Percentiles rank a stretch among this genome's conserved stretches.
These are phyloP conservation scores for Pichia cactophila DNA, from an alignment of 1,139 yeast species.

Conservation along the genomic window DNA sequence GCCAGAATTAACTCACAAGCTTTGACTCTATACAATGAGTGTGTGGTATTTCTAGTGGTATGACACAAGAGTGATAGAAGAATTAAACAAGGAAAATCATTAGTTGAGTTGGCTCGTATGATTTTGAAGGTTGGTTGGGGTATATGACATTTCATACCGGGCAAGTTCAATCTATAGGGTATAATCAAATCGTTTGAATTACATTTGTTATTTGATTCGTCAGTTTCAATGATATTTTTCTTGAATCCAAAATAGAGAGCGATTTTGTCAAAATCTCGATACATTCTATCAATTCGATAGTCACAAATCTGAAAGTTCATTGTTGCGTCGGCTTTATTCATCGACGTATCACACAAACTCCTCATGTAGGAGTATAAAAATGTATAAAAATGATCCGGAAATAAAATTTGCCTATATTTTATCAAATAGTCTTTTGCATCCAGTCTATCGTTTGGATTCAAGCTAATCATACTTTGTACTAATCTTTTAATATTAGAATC, in stretches of 20 bases:
- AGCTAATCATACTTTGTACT: slow-evolving; percentile 52
- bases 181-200: slow-evolving; percentile 15
- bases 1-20: slow-evolving; percentile 75
- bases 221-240: slow-evolving; percentile 15
- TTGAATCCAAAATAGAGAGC: slow-evolving; percentile 40
- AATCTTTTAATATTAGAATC: slow-evolving; percentile 45
- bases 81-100: slow-evolving; percentile 51
- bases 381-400: slow-evolving; percentile 65
- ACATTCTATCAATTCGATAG: slow-evolving; percentile 48
- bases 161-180: slow-evolving; percentile 46
- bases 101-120: slow-evolving; percentile 18
- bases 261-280: slow-evolving; percentile 48
- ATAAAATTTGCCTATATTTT: slow-evolving; percentile 43
- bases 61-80: slow-evolving; percentile 59
- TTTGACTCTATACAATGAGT: slow-evolving; percentile 54
- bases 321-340: slow-evolving; percentile 20
- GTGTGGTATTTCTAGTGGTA: slow-evolving; percentile 54
- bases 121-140: slow-evolving; percentile 34
- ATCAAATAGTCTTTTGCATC: slow-evolving; percentile 48
- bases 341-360: slow-evolving; percentile 29
- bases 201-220: slow-evolving; percentile 3
- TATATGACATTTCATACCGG: slow-evolving; percentile 38
- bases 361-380: slow-evolving; percentile 65
- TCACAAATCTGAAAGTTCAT: slow-evolving; percentile 41
- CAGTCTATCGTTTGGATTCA: slow-evolving; percentile 55